These are phyloP conservation scores for Populus hybrid DNA, from an alignment of 441 rosid species.

Conservation along the genomic window DNA sequence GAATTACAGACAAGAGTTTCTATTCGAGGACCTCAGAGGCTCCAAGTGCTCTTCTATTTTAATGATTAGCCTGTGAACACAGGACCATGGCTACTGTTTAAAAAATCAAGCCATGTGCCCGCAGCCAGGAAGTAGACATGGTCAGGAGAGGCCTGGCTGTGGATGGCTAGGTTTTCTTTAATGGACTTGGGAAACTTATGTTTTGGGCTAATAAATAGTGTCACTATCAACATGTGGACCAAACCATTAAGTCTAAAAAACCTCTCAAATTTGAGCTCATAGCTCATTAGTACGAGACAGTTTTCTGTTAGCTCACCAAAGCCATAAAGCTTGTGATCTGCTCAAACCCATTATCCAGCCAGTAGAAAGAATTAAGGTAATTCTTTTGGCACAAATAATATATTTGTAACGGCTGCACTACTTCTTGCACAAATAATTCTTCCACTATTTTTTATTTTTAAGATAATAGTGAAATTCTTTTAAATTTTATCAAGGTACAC, in stretches of 20 bases:
- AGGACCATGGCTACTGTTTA: no score
- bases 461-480: no score
- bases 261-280: not conserved
- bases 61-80: no score
- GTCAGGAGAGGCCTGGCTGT: not conserved
- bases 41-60: not conserved
- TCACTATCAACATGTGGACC: not conserved
- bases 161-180: not conserved
- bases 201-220: not conserved
- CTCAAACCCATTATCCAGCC: not conserved
- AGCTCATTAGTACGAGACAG: not conserved
- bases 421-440: no score
- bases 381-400: no score
- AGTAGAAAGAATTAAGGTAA: not conserved
- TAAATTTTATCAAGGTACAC: no score
- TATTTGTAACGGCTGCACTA: no score
- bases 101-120: no score
- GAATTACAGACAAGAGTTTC: not conserved
- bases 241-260: not conserved
- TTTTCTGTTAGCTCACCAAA: not conserved
- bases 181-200: not conserved
- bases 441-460: no score
- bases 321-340: not conserved
- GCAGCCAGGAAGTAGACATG: no score
- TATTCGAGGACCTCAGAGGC: slow-evolving; percentile 4